Percentiles rank a stretch among this genome's conserved stretches.
These are phyloP conservation scores for Angophora floribunda DNA, from an alignment of 345 rosid genomes.

Conservation along the genomic window DNA sequence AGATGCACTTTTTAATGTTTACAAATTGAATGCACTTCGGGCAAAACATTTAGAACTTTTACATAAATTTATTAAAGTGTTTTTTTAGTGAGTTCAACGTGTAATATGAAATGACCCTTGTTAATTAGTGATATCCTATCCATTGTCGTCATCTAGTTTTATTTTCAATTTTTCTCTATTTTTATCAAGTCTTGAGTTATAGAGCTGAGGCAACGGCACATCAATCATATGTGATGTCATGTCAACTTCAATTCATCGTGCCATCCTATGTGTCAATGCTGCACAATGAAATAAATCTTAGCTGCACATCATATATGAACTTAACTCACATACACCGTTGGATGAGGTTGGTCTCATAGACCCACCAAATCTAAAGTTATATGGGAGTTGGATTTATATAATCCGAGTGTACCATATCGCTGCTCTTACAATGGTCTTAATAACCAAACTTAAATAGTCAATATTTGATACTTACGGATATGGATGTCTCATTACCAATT, in stretches of 20 bases:
- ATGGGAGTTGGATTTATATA: neutral
- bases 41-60: neutral
- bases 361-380: neutral
- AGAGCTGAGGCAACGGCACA: neutral
- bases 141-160: too few species aligned
- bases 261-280: neutral
- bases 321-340: too few species aligned
- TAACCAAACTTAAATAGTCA: too few species aligned
- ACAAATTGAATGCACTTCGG: too few species aligned
- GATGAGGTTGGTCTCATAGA: neutral
- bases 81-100: accelerated
- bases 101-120: neutral
- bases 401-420: neutral
- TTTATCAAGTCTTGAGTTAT: neutral
- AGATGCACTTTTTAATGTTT: neutral
- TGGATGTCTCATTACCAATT: neutral
- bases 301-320: neutral
- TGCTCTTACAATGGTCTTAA: neutral
- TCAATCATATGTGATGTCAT: neutral
- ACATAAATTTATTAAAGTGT: neutral
- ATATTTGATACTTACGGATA: too few species aligned
- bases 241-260: neutral
- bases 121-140: neutral
- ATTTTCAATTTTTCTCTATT: too few species aligned
- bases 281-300: neutral